Evolutionary conservation across 345 rosid genomes (phyloP), one percentile per base, ranked within the genome.

Genomic region (Orychophragmus violaceus): DNA sequence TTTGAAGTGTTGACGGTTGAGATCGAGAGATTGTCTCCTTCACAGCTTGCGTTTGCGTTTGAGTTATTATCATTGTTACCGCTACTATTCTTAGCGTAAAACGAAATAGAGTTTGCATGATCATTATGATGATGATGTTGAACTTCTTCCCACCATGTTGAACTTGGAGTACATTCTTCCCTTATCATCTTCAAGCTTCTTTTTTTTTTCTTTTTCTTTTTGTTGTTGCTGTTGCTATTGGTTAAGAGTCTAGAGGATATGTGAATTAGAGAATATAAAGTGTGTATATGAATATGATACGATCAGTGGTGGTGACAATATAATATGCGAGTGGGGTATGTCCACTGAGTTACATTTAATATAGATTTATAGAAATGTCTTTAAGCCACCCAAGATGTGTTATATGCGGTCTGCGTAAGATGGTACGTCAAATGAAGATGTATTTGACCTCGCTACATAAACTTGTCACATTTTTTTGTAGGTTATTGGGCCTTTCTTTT

Each of bases 131-230:
- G 50, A 46, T 65, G 76, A 36, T 49, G 66, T 58, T 74, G 75
- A 56, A 80, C 81, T 68, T 88, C 87, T 64, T 69, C 75, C 84
- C 89, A 85, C 92, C 90, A 89, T 54, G 77, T 61, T 9, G 69
- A 74, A 61, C 69, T 68, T 8, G 57, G 77, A 10, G 64, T 67
- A 46, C 90, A 82, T 56, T 86, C 92, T 76, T 89, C 84, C 28
- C 77, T 67, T 59, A 72, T 66, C 77, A 74, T 74, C 70, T 61
- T 39, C 14, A 22, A 50, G 12, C 59, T 8, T 21, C n/a, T n/a
- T n/a, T n/a, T n/a, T n/a, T 24, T 0, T 5, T 49, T 51, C n/a
- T n/a, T n/a, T n/a, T n/a, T n/a, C n/a, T 16, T 17, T 59, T 65
- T 41, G 13, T 25, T 42, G 46, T 17, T 37, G 44, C n/a, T 22